Evolutionary conservation across 805 yeast species (phyloP), one percentile per base, ranked within the genome.

Genomic region (Nakazawaea ernobii): DNA sequence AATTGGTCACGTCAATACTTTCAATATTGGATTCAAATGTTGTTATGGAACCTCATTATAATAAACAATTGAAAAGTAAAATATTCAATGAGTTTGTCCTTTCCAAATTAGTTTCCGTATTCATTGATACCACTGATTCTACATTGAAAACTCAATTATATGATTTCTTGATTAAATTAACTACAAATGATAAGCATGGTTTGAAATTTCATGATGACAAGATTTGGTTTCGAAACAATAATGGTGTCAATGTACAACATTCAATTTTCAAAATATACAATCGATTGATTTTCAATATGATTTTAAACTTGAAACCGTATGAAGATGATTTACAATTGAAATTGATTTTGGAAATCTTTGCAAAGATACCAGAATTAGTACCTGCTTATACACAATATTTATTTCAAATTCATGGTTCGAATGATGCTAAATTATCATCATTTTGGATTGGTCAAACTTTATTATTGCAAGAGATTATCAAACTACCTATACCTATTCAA

Each of bases 361-460:
- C 63, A 4, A 59, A 67, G 32, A 70, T 79, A 36, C 86, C 87
- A 2, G 97, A 90, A 56, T 68, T 92, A 20, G 72, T 86, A 1
- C 81, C 88, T 1, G 86, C 90, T 1, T 91, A 84, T 55, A 72
- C 80, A 53, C 68, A 74, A 48, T 74, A 80, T 65, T 57, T 81
- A 11, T 73, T 77, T 2, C 64, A 67, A 43, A 75, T 82, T 3
- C 80, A 82, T 46, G 90, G 91, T 15, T 69, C 80, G 15, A 84
- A 86, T 58, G 95, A 86, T 51, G 96, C 97, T 0, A 78, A 82
- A 42, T 66, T 85, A 48, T 73, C 92, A 1, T 82, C 92, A 10
- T 88, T 85, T 67, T 91, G 95, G 90, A 71, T 89, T 41, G 86
- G 94, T 7, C 84, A 78, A 63, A 76, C 88, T 1, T 68, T 83